Conservation (phyloP, 169 alveolate species). For the Cryptosporidium xiaoi region DNA sequence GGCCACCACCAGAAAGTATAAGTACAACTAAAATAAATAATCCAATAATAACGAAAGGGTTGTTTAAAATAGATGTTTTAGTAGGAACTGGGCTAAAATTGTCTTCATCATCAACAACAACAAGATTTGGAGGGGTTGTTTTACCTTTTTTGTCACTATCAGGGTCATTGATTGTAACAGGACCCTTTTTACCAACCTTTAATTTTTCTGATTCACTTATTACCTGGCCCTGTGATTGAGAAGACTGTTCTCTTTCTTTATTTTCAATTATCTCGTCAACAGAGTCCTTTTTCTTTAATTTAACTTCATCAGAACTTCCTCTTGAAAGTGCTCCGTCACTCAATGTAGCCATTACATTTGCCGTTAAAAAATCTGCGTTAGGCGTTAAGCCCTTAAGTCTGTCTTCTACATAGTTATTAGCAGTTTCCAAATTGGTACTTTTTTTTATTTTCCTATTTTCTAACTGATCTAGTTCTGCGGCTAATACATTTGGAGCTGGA, state of each 20-base stretch:
- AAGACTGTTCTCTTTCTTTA: constrained; percentile 45
- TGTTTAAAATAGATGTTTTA: constrained; percentile 11
- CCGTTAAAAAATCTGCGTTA: constrained; percentile 4
- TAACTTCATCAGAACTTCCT: constrained; percentile 21
- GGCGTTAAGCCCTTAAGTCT: constrained; percentile 30
- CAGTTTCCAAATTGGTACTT: constrained; percentile 8
- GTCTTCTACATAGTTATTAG: constrained; percentile 6
- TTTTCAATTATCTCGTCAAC: constrained; percentile 7
- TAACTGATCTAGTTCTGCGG: constrained; percentile 17
- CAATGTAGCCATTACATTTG: constrained; percentile 29
- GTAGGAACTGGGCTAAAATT: background rate
- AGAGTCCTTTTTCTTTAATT: background rate
- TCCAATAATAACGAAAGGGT: constrained; percentile 25
- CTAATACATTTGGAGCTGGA: constrained; percentile 54
- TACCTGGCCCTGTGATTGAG: constrained; percentile 49
- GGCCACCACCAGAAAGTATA: constrained; percentile 36
- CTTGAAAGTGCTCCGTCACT: constrained; percentile 39
- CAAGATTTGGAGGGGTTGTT: constrained; percentile 56
- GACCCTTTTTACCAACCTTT: constrained; percentile 46
- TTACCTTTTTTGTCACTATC: constrained; percentile 42
- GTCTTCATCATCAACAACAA: constrained; percentile 23
- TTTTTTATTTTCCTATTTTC: constrained; percentile 7
- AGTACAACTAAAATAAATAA: constrained; percentile 13
- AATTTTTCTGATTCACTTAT: constrained; percentile 13
- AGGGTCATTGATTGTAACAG: constrained; percentile 43